Conservation (phyloP, 73 alveolate species). For the Paramecium sonneborni region DNA sequence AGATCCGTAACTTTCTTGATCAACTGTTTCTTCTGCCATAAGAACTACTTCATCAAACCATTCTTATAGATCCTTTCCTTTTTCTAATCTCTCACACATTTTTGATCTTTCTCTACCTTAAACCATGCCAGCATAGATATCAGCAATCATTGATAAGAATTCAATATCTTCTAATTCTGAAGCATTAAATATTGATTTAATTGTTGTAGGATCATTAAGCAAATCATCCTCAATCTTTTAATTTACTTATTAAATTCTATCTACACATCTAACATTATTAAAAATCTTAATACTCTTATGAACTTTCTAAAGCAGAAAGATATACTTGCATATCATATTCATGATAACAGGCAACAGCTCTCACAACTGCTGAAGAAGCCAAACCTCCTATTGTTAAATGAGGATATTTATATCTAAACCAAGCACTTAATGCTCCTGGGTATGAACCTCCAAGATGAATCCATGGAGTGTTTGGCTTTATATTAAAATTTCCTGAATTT, state of each 20-base stretch:
- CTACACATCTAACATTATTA: slow-evolving; percentile 32
- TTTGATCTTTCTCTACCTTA: slow-evolving; percentile 72
- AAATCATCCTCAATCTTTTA: slow-evolving; percentile 62
- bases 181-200: slow-evolving; percentile 53
- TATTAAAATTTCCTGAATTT: slow-evolving; percentile 41
- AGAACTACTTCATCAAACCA: not conserved
- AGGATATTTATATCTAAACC: slow-evolving; percentile 80
- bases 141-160: slow-evolving; percentile 73
- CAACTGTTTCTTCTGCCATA: slow-evolving; percentile 36
- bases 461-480: slow-evolving; percentile 67
- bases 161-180: slow-evolving; percentile 69
- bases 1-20: slow-evolving; percentile 64
- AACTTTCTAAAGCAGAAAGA: slow-evolving; percentile 58
- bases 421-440: slow-evolving; percentile 85
- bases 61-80: not conserved
- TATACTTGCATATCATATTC: slow-evolving; percentile 68
- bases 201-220: slow-evolving; percentile 20
- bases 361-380: slow-evolving; percentile 79
- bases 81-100: slow-evolving; percentile 63
- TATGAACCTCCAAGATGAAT: slow-evolving; percentile 76
- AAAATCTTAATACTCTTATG: not conserved
- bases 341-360: slow-evolving; percentile 72
- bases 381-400: slow-evolving; percentile 71
- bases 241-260: slow-evolving; percentile 41
- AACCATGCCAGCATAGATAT: slow-evolving; percentile 71